These are phyloP conservation scores for Skeletonema potamos DNA, from an alignment of 108 stramenopile genomes.

Conservation along the genomic window DNA sequence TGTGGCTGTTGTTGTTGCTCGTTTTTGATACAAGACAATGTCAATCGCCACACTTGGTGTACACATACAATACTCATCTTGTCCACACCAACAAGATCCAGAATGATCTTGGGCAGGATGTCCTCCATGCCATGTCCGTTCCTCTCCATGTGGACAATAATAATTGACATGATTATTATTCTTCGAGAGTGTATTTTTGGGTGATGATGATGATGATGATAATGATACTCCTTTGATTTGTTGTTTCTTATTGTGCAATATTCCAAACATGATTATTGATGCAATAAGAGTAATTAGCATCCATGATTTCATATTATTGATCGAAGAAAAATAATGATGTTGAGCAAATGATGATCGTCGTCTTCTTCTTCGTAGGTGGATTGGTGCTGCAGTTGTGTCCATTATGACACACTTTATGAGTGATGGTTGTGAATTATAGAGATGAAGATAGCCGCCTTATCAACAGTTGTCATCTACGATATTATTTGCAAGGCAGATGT, in stretches of 20 bases:
- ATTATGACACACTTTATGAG: too few relatives aligned
- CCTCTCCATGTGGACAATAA: slow-evolving; percentile 3
- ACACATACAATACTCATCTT: slow-evolving; percentile 82
- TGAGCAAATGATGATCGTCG: neutral
- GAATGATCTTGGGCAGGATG: slow-evolving; percentile 41
- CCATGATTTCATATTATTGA: neutral
- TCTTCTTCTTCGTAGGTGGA: too few relatives aligned
- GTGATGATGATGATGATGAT: too few relatives aligned
- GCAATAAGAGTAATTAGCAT: neutral
- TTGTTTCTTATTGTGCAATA: neutral
- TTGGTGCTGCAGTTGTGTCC: too few relatives aligned
- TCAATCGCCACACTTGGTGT: slow-evolving; percentile 87
- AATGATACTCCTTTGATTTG: too few relatives aligned
- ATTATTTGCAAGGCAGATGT: too few relatives aligned
- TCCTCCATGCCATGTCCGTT: slow-evolving; percentile 48
- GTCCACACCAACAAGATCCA: slow-evolving; percentile 81
- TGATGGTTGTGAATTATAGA: too few relatives aligned
- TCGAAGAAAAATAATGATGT: too few relatives aligned
- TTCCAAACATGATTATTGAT: neutral
- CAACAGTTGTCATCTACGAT: too few relatives aligned
- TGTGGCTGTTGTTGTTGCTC: neutral
- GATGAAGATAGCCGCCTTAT: too few relatives aligned
- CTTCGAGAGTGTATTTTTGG: neutral
- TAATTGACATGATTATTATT: neutral
- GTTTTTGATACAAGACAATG: slow-evolving; percentile 52